Evolutionary conservation across 2,329 filamentous ascomycete genomes (phyloP), one percentile per base, ranked within the genome.

Genomic region (Fusarium robinianum): DNA sequence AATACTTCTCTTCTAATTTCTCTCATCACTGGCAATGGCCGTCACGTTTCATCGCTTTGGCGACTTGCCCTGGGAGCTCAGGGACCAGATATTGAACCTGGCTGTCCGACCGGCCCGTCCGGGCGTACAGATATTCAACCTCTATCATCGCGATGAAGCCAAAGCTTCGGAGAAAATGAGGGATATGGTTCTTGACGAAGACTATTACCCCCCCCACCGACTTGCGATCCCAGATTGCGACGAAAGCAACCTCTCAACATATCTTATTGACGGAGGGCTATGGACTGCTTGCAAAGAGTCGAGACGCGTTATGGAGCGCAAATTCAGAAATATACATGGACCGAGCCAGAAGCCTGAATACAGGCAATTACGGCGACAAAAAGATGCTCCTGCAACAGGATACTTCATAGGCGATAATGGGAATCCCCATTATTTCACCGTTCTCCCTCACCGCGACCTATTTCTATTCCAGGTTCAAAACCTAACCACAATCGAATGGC

Each of bases 271-370:
- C 19, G 40, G 40, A 1, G 48, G 48, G 5, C 3, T 53, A 9
- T 52, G 40, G 48, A 40, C 33, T 1, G 40, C 44, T 2, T 53
- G 44, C 3, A 48, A 37, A 8, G 39, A 49, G 21, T 53, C 49
- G 0, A 25, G 37, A 5, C 16, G 31, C 2, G 6, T 53, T 1
- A 53, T 53, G 37, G 41, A 49, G 1, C 16, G 1, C 2, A n/a
- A 30, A 4, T 53, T 10, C 8, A 2, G 15, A 12, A 32, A 11
- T 12, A n/a, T 22, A 6, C 10, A 46, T 6, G 4, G 12, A 14
- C 26, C 1, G 16, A 39, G 15, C 22, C 43, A 3, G 27, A 27
- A 0, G 34, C 49, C 1, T n/a, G 11, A 12, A 14, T 8, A n/a
- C 1, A 18, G 16, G 17, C 8, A 14, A 5, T 14, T 16, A 14